Evolutionary conservation across 305 asterid genomes (phyloP), one percentile per base, ranked within the genome.

Genomic region (Fraxinus albicans): DNA sequence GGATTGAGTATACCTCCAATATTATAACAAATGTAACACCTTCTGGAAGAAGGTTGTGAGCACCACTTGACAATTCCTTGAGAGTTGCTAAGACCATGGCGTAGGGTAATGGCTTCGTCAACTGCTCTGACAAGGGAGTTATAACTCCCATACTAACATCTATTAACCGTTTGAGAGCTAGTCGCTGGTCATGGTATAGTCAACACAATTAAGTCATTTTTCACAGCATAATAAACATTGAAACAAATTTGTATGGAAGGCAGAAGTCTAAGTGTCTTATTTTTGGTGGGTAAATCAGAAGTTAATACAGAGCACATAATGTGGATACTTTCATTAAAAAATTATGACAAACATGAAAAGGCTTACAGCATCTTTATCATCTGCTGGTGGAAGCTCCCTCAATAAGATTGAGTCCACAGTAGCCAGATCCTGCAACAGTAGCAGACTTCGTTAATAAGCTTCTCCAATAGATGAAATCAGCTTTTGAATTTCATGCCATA

Each of bases 131-230:
- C 58, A 97, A 83, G 82, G 99, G 98, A 84, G 96, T 86, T 89
- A 97, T 97, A 78, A 97, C 94, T 87, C 99, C 99, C 98, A 97
- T 92, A 87, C 98, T 97, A 27, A 95, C 83, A 79, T 97, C 99
- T 83, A 97, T 88, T 92, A 95, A 81, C 81, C 99, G 90, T 81
- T 97, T 94, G 83, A 97, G 97, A 84, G 99, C 98, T 79, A 95
- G 88, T 69, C 94, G 91, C 98, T 97, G 94, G 83, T 85, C 84
- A 90, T 79, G 74, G 74, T 38, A 81, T 63, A 81, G 29, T 80
- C 83, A 73, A 74, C 50, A 77, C 31, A 69, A 85, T 85, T 55
- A 50, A 73, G 81, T 86, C 81, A 90, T 63, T 23, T 19, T 60
- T 50, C 81, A 75, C 73, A 73, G 25, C 74, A 1, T 77, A 15